phyloP scores from a whole-genome alignment of 2,329 filamentous ascomycete species.

The Didymella glomerata region DNA sequence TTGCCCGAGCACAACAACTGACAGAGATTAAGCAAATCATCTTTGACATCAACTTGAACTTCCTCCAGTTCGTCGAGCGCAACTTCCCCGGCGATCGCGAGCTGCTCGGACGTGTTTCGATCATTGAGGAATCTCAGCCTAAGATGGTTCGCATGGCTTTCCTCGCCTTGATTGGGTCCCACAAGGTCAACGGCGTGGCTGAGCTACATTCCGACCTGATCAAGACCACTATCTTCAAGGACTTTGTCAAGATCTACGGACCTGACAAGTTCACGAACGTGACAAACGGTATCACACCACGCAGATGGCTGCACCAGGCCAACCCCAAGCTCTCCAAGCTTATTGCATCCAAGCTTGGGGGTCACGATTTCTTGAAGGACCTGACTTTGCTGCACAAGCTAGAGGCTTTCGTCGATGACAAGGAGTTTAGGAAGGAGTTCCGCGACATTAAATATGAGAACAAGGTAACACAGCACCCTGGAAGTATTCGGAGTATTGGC shows the following conservation, averaged over 20 bases:
- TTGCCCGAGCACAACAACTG: too few relatives aligned
- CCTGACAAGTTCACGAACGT: conserved; percentile 99
- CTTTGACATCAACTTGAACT: conserved; percentile 96
- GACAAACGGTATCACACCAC: conserved; percentile 95
- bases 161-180: conserved; percentile 92
- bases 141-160: conserved; percentile 99
- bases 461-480: conserved; percentile 62
- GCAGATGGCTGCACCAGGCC: conserved; percentile 96
- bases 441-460: conserved; percentile 96
- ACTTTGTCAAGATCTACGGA: conserved; percentile 94
- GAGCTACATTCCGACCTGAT: conserved; percentile 98
- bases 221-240: conserved; percentile 99
- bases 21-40: conserved; percentile 68
- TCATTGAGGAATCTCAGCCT: conserved; percentile 94
- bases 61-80: conserved; percentile 90
- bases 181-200: conserved; percentile 99
- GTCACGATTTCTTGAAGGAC: conserved; percentile 87
- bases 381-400: conserved; percentile 86
- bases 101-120: conserved; percentile 85
- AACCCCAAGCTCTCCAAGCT: conserved; percentile 92
- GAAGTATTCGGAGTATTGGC: background rate
- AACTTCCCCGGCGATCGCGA: conserved; percentile 90
- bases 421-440: conserved; percentile 92
- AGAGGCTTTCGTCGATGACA: conserved; percentile 83
- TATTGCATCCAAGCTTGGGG: conserved; percentile 87